phyloP scores from a whole-genome alignment of 495 filamentous ascomycete species.

The Sphaerosporella brunnea region DNA sequence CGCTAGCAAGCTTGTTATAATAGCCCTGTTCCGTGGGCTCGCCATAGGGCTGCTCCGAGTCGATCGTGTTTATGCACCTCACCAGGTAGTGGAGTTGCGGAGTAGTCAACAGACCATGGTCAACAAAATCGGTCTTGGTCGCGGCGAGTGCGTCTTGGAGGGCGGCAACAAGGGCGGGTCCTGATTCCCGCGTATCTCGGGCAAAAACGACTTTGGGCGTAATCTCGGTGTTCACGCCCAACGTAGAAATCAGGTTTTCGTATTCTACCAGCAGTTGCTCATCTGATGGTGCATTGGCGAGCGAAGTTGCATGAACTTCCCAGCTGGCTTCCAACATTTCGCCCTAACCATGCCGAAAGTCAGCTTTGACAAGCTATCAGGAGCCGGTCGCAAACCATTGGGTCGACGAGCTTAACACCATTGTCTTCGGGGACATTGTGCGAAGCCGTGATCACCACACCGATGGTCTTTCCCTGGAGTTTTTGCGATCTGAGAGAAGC shows the following conservation, averaged over 20 bases:
- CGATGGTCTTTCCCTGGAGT: slow-evolving; percentile 73
- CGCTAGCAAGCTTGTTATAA: slow-evolving; percentile 71
- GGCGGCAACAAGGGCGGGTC: slow-evolving; percentile 59
- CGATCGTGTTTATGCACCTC: slow-evolving; percentile 80
- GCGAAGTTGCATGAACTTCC: slow-evolving; percentile 69
- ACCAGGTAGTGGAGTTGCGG: slow-evolving; percentile 94
- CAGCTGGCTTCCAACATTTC: slow-evolving; percentile 93
- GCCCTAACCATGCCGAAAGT: slow-evolving; percentile 34
- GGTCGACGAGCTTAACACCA: slow-evolving; percentile 95
- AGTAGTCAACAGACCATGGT: slow-evolving; percentile 79
- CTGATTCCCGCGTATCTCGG: slow-evolving; percentile 82
- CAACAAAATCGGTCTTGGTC: slow-evolving; percentile 50
- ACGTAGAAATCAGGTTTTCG: slow-evolving; percentile 40
- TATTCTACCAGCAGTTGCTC: slow-evolving; percentile 58
- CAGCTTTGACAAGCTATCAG: background rate
- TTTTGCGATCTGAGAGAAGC: slow-evolving; percentile 82
- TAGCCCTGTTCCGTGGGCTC: slow-evolving; percentile 79
- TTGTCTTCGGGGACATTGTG: slow-evolving; percentile 97
- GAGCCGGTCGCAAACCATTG: slow-evolving; percentile 42
- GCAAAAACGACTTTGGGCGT: slow-evolving; percentile 66
- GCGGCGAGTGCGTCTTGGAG: slow-evolving; percentile 61
- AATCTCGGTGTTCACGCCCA: slow-evolving; percentile 23
- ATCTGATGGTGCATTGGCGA: slow-evolving; percentile 68
- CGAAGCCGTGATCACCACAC: slow-evolving; percentile 96
- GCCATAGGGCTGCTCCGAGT: slow-evolving; percentile 46